These are phyloP conservation scores for Apiotrichum porosum DNA, from an alignment of 1,284 basidiomycete species.

Conservation along the genomic window DNA sequence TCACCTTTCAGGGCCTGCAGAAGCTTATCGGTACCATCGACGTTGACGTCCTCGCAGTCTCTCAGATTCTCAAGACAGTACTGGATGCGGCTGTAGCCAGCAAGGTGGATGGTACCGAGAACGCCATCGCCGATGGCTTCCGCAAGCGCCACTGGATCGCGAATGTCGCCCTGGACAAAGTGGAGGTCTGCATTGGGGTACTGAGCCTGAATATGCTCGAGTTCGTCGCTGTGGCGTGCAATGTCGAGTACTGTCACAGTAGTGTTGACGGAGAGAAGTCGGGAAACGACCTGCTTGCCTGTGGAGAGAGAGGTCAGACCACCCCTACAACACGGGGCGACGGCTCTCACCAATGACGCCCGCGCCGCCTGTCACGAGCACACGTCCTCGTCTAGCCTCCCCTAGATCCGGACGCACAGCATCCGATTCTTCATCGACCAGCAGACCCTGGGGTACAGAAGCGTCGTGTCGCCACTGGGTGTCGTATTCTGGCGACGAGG, in stretches of 20 bases:
- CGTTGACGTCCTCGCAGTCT: slow-evolving; percentile 36
- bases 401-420: not conserved
- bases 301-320: slow-evolving; percentile 14
- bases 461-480: not conserved
- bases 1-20: slow-evolving; percentile 16
- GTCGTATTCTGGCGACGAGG: not conserved
- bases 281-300: slow-evolving; percentile 26
- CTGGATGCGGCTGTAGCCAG: slow-evolving; percentile 30
- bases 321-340: slow-evolving; percentile 12
- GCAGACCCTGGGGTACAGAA: not conserved
- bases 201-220: slow-evolving; percentile 12
- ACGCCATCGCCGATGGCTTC: slow-evolving; percentile 25
- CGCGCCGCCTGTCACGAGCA: slow-evolving; percentile 12
- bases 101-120: slow-evolving; percentile 33
- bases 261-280: slow-evolving; percentile 14
- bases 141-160: slow-evolving; percentile 12
- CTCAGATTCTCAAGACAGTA: slow-evolving; percentile 33
- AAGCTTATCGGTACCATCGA: slow-evolving; percentile 25
- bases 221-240: slow-evolving; percentile 20
- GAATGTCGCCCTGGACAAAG: slow-evolving; percentile 21
- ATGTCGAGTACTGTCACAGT: slow-evolving; percentile 25
- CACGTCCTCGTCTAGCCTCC: slow-evolving; percentile 1
- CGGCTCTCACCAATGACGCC: slow-evolving; percentile 12
- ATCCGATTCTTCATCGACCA: no score
- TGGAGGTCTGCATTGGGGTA: slow-evolving; percentile 11